phyloP scores from a whole-genome alignment of 768 basidiomycete species.

The Cystobasidium tubakii region DNA sequence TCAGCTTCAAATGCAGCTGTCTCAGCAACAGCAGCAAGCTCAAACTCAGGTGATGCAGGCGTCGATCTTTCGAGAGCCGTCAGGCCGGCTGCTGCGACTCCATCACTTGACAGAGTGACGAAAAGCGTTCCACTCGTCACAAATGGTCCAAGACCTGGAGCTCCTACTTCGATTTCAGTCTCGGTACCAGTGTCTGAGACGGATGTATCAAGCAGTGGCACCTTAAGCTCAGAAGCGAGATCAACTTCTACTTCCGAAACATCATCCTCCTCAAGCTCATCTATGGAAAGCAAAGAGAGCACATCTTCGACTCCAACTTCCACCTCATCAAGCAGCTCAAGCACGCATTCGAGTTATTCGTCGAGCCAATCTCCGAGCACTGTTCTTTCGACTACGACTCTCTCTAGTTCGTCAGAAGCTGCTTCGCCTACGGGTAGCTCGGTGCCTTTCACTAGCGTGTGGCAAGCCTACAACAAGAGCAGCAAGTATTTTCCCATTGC shows the following conservation, averaged over 20 bases:
- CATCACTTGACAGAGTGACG: neutral
- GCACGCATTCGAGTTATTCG: neutral
- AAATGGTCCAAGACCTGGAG: neutral
- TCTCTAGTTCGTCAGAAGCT: neutral
- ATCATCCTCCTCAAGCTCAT: neutral
- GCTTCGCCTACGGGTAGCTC: neutral
- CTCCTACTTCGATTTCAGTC: neutral
- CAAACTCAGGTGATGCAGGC: neutral
- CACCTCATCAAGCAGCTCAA: neutral
- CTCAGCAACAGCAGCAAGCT: neutral
- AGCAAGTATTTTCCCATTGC: slow-evolving; percentile 33
- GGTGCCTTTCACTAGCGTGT: neutral
- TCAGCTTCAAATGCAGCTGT: neutral
- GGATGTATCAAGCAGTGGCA: neutral
- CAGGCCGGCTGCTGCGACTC: neutral
- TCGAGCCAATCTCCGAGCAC: neutral
- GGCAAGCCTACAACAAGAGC: slow-evolving; percentile 22
- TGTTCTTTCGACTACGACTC: neutral
- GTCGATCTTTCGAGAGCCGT: neutral
- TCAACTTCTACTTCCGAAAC: slow-evolving; percentile 14
- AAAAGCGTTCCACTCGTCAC: neutral
- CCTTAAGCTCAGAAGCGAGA: neutral
- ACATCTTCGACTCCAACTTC: neutral
- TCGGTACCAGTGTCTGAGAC: neutral
- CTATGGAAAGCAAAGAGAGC: neutral